These are phyloP conservation scores for Apiospora rasikravindrae DNA, from an alignment of 2,329 filamentous ascomycete genomes.

Conservation along the genomic window DNA sequence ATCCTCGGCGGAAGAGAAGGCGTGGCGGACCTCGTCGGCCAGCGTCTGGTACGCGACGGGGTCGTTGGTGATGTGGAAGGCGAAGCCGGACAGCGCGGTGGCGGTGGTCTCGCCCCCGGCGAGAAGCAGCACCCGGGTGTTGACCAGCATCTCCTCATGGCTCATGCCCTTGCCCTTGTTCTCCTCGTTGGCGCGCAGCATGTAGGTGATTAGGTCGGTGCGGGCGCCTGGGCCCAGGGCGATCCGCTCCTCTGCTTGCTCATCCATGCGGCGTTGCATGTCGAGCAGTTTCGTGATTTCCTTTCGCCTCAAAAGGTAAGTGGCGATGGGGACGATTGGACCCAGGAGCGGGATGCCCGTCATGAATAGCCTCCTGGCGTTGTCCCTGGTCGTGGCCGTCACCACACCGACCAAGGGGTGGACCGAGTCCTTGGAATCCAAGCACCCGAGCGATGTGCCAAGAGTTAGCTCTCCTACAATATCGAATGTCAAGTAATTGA, in stretches of 20 bases:
- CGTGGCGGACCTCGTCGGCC: constrained; percentile 13
- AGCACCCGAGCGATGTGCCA: constrained; percentile 24
- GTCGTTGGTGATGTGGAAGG: constrained; percentile 13
- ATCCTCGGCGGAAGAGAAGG: constrained; percentile 7
- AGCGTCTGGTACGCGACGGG: constrained; percentile 12
- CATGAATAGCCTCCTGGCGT: not conserved
- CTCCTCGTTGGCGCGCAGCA: constrained; percentile 5
- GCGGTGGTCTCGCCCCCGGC: constrained; percentile 23
- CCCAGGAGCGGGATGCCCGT: not conserved
- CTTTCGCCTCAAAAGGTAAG: not conserved
- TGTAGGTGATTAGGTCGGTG: not conserved
- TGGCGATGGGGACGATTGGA: not conserved
- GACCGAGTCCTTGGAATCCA: constrained; percentile 12
- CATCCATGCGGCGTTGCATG: not conserved
- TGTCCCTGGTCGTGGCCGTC: not conserved
- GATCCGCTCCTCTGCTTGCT: not conserved
- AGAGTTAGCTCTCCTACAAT: constrained; percentile 30
- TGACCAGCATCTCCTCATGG: constrained; percentile 18
- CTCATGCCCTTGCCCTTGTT: constrained; percentile 17
- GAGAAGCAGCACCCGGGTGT: constrained; percentile 10
- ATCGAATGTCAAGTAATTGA: constrained; percentile 30
- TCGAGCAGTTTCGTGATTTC: not conserved
- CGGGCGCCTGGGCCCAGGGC: not conserved
- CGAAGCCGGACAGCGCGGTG: constrained; percentile 21
- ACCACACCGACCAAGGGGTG: constrained; percentile 1